These are phyloP conservation scores for Penicillium roqueforti DNA, from an alignment of 495 filamentous ascomycete genomes.

Conservation along the genomic window DNA sequence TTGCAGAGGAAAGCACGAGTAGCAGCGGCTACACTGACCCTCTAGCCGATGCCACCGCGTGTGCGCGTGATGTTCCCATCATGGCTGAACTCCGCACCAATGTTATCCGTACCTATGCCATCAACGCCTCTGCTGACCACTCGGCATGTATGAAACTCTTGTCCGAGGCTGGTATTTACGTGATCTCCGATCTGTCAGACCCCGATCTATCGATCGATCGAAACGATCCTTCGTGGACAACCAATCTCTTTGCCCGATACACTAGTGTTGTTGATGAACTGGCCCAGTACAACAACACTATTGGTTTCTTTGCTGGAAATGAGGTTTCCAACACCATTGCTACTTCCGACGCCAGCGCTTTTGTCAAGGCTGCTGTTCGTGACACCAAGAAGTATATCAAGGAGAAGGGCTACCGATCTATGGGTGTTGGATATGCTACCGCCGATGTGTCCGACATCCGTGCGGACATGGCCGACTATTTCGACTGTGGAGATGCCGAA, in stretches of 20 bases:
- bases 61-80: slow-evolving; percentile 79
- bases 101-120: slow-evolving; percentile 87
- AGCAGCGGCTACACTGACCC: slow-evolving; percentile 56
- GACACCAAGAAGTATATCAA: slow-evolving; percentile 93
- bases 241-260: slow-evolving; percentile 72
- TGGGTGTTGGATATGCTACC: slow-evolving; percentile 93
- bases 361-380: slow-evolving; percentile 93
- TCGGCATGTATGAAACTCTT: slow-evolving; percentile 79
- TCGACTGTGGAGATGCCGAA: slow-evolving; percentile 72
- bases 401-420: slow-evolving; percentile 62
- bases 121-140: slow-evolving; percentile 78
- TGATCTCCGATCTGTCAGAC: slow-evolving; percentile 82
- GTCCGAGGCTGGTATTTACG: slow-evolving; percentile 84
- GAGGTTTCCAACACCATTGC: slow-evolving; percentile 83
- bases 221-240: slow-evolving; percentile 69
- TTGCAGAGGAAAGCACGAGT: slow-evolving; percentile 39
- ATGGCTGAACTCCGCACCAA: slow-evolving; percentile 77
- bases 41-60: slow-evolving; percentile 62
- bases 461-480: slow-evolving; percentile 74
- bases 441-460: slow-evolving; percentile 85
- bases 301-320: slow-evolving; percentile 97
- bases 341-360: slow-evolving; percentile 84
- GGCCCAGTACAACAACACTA: slow-evolving; percentile 72
- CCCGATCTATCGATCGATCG: slow-evolving; percentile 81
- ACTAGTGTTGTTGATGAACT: slow-evolving; percentile 78